A percentile compares a stretch with the other conserved stretches of the same genome.
phyloP scores from a whole-genome alignment of 257 asterid genomes.

The Handroanthus guayacan region DNA sequence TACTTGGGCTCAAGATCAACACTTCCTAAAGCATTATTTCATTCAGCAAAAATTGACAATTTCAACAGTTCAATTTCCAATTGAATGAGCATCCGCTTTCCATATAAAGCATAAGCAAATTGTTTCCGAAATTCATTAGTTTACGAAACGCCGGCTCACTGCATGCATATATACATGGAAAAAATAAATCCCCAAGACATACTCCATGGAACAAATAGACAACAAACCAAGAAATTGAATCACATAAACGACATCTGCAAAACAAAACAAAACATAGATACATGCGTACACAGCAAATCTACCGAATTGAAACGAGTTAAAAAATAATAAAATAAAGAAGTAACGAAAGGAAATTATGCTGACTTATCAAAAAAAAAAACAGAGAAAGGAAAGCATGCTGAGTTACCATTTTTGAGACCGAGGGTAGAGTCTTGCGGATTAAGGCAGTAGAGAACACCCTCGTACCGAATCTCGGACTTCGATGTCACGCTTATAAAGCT shows the following conservation, averaged over 20 bases:
- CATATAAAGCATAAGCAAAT: background rate
- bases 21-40: background rate
- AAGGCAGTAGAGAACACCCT: conserved; percentile 69
- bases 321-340: background rate
- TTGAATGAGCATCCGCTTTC: background rate
- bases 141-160: conserved; percentile 6
- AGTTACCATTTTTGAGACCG: conserved; percentile 74
- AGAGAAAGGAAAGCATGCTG: too few relatives aligned
- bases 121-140: conserved; percentile 9
- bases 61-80: conserved; percentile 15
- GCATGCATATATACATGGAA: conserved; percentile 6
- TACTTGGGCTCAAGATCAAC: background rate
- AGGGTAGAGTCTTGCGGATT: conserved; percentile 73
- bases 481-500: conserved; percentile 75
- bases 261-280: conserved; percentile 11
- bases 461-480: conserved; percentile 84
- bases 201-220: background rate
- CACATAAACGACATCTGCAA: conserved; percentile 10
- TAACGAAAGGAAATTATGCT: background rate
- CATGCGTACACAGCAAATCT: too few relatives aligned
- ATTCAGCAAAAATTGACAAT: background rate
- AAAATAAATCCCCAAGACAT: background rate
- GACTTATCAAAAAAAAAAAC: too few relatives aligned
- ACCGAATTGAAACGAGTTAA: too few relatives aligned
- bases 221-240: conserved; percentile 11